Base-by-base conservation (phyloP, 495 filamentous ascomycete species). In the Aspergillus mulundensis region DNA sequence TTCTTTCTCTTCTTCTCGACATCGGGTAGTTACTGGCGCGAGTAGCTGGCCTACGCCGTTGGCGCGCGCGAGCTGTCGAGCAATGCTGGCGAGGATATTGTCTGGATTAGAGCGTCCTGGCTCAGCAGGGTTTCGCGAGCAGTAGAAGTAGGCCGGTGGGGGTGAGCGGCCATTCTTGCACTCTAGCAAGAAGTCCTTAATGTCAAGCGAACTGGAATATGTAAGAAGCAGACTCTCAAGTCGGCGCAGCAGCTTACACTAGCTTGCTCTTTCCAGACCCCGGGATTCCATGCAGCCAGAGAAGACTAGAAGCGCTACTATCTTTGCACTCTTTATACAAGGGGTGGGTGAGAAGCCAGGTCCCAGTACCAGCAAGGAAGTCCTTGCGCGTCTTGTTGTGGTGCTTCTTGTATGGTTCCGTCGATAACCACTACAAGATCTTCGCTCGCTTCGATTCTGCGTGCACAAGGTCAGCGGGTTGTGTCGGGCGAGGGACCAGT, bases 121-220 rank as follows among this genome's bases (percentile, higher is more conserved):
- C 50, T 72, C 70, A n/a, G 66, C 52, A 3, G 55, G 30, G 20
- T 63, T 59, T 34, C 60, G 41, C 1, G 57, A 40, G 53, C 73
- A 54, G 62, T 69, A 66, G 48, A 69, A 66, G 30, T 64, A 70
- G 0, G 56, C 57, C 11, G 63, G 15, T 3, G 50, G 54, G 2
- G 48, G 36, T 5, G 34, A 28, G 8, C 1, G 36, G 4, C 34
- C 38, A 15, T 28, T 43, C n/a, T 8, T 4, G 25, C 4, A 28
- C 25, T 28, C 4, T 28, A 4, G 4, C 4, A 28, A 4, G 4
- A 28, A 4, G 25, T 28, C 8, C 25, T 28, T 8, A 28, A 28
- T 28, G 4, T 4, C 25, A 28, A 28, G 25, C 25, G 25, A 28
- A 3, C 25, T 28, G 8, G 8, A 28, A 8, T 28, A 28, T 8